Evolutionary conservation across 2,329 filamentous ascomycete genomes (phyloP), one percentile per base, ranked within the genome.

Genomic region (Hyphodiscus sp.): DNA sequence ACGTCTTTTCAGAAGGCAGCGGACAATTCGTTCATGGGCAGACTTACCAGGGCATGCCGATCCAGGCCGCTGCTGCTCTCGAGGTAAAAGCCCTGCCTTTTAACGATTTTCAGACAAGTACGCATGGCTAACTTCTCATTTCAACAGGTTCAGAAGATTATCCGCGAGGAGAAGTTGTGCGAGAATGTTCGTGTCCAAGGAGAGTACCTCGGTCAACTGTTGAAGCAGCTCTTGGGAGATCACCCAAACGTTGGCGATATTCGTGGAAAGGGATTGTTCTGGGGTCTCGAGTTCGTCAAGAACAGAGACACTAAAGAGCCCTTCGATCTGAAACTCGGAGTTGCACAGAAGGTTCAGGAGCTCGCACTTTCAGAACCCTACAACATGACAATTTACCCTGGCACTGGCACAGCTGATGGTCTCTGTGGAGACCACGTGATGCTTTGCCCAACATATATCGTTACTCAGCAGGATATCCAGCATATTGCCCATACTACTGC

Each of bases 31-130:
- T 65, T 19, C 67, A 68, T 50, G 66, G 67, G 4, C 65, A 68
- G 45, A 87, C 83, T 0, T 81, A 83, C 59, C 82, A 86, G 59
- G 78, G 76, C 5, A 81, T 83, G 54, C 79, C 83, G 0, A 65
- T 81, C 0, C 74, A 77, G 20, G 84, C 83, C 59, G 72, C 82
- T 0, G 78, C 83, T 0, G 84, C 81, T 0, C 72, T 87, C 0
- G 81, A 82, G 45, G 23, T 26, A 26, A 26, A 8, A 4, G 4
- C 23, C 23, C 8, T 26, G 23, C 23, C 8, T 8, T 26, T 26
- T 3, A 26, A 26, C 8, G 23, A 26, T 26, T 26, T 26, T 26
- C n/a, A n/a, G n/a, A n/a, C n/a, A n/a, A n/a, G n/a, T n/a, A n/a
- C n/a, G n/a, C n/a, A n/a, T n/a, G 23, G 23, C 23, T 26, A 26